These are phyloP conservation scores for Helichrysum umbraculigerum DNA, from an alignment of 129 eudicot species.

Conservation along the genomic window DNA sequence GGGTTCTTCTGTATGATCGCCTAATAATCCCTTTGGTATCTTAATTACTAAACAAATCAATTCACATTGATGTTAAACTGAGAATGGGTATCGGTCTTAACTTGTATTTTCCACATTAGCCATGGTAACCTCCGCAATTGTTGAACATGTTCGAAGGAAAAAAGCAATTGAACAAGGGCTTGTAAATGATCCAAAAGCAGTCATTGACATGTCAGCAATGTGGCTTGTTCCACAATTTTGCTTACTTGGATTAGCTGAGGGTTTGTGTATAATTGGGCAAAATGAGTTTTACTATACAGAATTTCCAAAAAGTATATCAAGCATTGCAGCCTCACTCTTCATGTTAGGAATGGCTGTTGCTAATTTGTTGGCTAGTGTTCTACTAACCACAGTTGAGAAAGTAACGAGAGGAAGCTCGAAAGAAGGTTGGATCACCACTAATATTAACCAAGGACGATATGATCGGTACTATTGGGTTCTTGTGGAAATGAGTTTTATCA, in stretches of 20 bases:
- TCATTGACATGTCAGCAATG: constrained; percentile 39
- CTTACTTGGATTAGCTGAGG: constrained; percentile 35
- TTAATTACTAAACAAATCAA: constrained; percentile 24
- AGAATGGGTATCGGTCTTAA: constrained; percentile 45
- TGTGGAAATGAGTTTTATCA: constrained; percentile 30
- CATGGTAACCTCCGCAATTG: constrained; percentile 27
- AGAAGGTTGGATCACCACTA: constrained; percentile 35
- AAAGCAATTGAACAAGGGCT: constrained; percentile 35
- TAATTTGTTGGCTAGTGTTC: constrained; percentile 36
- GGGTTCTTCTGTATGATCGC: constrained; percentile 40
- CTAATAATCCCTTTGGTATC: constrained; percentile 33
- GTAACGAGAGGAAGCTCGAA: constrained; percentile 24
- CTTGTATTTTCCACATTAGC: constrained; percentile 25
- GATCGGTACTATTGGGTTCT: constrained; percentile 39
- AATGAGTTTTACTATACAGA: constrained; percentile 43
- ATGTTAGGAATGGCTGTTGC: constrained; percentile 35
- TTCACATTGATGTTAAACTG: constrained; percentile 22
- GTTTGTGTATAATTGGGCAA: constrained; percentile 30
- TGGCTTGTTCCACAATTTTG: constrained; percentile 34
- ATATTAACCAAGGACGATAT: constrained; percentile 36
- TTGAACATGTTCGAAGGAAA: constrained; percentile 31
- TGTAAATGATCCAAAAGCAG: constrained; percentile 6
- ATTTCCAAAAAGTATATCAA: constrained; percentile 44
- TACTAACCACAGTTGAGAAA: constrained; percentile 29
- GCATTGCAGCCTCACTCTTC: constrained; percentile 25